Conservation (phyloP, 148 eudicot genomes). For the Camellia japonica region DNA sequence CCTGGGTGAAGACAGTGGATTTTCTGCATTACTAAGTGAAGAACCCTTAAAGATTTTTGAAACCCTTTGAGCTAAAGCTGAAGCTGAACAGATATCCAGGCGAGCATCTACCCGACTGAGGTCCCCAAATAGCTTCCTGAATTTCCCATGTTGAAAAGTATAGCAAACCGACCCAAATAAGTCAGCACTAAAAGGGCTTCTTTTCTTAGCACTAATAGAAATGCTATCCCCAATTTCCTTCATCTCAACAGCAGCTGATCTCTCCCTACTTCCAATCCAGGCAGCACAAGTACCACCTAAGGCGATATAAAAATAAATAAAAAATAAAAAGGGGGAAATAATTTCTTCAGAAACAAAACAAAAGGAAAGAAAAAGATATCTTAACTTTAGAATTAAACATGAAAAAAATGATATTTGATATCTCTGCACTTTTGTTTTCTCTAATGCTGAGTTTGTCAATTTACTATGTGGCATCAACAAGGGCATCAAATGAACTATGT, state of each 20-base stretch:
- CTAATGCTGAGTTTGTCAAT: too few relatives aligned
- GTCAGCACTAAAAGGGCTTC: slow-evolving; percentile 65
- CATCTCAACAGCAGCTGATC: slow-evolving; percentile 22
- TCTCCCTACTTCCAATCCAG: slow-evolving; percentile 49
- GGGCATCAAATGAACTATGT: neutral
- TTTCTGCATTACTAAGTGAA: slow-evolving; percentile 20
- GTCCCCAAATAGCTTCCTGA: slow-evolving; percentile 56
- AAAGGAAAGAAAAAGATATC: neutral
- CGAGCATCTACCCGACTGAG: slow-evolving; percentile 81
- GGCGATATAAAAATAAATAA: neutral
- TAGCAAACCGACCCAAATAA: slow-evolving; percentile 72
- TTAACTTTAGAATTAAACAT: too few relatives aligned
- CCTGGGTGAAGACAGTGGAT: slow-evolving; percentile 53
- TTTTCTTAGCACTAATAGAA: slow-evolving; percentile 22
- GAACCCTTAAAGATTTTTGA: slow-evolving; percentile 29
- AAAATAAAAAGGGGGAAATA: neutral
- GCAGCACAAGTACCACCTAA: slow-evolving; percentile 67
- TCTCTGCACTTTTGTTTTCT: too few relatives aligned
- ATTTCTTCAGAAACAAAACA: neutral
- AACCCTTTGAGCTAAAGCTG: slow-evolving; percentile 47
- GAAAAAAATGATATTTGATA: too few relatives aligned
- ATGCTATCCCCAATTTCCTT: slow-evolving; percentile 15
- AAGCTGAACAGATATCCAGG: slow-evolving; percentile 63
- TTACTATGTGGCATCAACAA: neutral
- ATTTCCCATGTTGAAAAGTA: slow-evolving; percentile 75